Evolutionary conservation across 495 filamentous ascomycete species (phyloP).

Genomic region (Neurospora africana): DNA sequence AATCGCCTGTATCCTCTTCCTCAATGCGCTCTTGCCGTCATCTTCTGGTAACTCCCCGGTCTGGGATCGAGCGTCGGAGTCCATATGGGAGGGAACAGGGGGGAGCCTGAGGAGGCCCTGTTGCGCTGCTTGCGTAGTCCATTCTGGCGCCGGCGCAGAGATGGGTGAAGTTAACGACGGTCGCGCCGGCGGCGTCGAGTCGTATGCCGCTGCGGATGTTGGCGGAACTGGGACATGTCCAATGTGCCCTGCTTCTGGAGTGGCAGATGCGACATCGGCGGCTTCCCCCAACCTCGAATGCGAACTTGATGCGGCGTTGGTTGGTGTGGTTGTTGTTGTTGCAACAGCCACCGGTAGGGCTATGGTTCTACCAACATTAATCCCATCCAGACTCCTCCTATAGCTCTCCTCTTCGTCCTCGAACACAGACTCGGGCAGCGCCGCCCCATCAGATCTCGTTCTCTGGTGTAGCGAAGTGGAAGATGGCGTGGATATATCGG

Average conservation of each 20-base stretch:
- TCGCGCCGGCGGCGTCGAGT: background rate
- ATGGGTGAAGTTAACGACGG: background rate
- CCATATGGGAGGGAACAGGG: background rate
- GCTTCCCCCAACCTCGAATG: background rate
- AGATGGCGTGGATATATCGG: slow-evolving; percentile 5
- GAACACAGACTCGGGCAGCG: slow-evolving; percentile 5
- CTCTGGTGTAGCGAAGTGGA: slow-evolving; percentile 10
- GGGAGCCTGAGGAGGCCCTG: background rate
- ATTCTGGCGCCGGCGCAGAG: background rate
- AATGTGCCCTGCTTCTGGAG: background rate
- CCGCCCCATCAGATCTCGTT: slow-evolving; percentile 6
- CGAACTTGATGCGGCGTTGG: background rate
- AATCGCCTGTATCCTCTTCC: slow-evolving; percentile 69
- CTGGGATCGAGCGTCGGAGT: slow-evolving; percentile 7
- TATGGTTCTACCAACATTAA: background rate
- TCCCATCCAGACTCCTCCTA: background rate
- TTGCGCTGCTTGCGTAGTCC: background rate
- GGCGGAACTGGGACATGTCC: background rate
- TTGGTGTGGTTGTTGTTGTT: background rate
- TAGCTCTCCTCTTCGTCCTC: slow-evolving; percentile 7
- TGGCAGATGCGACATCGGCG: background rate
- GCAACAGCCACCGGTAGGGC: background rate
- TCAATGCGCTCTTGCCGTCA: slow-evolving; percentile 75
- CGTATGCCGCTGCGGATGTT: background rate
- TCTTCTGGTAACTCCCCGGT: slow-evolving; percentile 59